Conservation (phyloP, 2,329 filamentous ascomycete species). For the Lecanicillium sp. region DNA sequence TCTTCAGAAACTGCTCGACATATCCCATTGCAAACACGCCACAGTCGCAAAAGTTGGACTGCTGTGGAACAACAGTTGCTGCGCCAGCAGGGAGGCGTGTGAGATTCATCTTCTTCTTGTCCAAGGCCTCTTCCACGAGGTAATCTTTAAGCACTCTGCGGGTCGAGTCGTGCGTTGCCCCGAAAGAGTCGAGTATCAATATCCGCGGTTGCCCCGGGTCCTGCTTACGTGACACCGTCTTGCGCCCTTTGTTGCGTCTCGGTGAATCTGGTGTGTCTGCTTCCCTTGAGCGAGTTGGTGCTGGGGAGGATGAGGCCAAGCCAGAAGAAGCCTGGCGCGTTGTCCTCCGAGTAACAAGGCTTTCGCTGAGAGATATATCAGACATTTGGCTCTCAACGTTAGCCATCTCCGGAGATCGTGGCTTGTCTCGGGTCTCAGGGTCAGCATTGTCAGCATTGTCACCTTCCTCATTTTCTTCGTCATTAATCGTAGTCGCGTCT, state of each 20-base stretch:
- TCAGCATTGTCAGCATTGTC: slow-evolving; percentile 12
- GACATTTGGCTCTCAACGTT: slow-evolving; percentile 14
- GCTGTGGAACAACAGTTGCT: slow-evolving; percentile 66
- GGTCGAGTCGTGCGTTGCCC: slow-evolving; percentile 52
- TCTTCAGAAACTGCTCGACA: slow-evolving; percentile 67
- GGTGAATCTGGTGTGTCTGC: too few relatives aligned
- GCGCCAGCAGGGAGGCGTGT: slow-evolving; percentile 36
- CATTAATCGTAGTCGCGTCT: too few relatives aligned
- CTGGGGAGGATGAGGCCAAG: neutral
- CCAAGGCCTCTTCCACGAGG: slow-evolving; percentile 61
- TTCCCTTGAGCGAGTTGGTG: neutral
- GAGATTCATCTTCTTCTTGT: slow-evolving; percentile 43
- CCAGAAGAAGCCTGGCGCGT: slow-evolving; percentile 1
- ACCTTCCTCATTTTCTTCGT: slow-evolving; percentile 8
- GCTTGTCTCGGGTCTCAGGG: slow-evolving; percentile 5
- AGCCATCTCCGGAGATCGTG: slow-evolving; percentile 9
- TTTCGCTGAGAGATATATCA: slow-evolving; percentile 16
- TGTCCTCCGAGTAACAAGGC: slow-evolving; percentile 1
- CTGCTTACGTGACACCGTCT: slow-evolving; percentile 14
- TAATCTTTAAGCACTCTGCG: slow-evolving; percentile 67
- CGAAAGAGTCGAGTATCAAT: slow-evolving; percentile 81
- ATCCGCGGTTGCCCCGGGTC: slow-evolving; percentile 56
- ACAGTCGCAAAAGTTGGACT: slow-evolving; percentile 82
- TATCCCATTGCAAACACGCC: slow-evolving; percentile 83
- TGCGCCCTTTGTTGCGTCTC: neutral